Evolutionary conservation across 768 basidiomycete genomes (phyloP), one percentile per base, ranked within the genome.

Genomic region (Phanerodontia chrysosporium): DNA sequence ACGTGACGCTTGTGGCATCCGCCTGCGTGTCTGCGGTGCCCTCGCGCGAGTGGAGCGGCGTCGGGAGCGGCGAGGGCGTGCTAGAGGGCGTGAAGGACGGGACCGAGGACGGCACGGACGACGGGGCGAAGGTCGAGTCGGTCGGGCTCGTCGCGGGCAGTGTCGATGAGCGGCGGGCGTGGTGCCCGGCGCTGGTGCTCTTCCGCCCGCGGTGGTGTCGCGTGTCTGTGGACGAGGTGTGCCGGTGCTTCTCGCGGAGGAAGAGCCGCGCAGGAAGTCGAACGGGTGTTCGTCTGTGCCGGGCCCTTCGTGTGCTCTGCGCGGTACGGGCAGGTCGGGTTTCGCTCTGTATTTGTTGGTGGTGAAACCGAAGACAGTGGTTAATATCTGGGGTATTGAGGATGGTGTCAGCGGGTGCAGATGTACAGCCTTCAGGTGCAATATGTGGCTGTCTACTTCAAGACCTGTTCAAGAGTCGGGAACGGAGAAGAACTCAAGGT

Each of bases 281-380:
- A 60, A 57, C 6, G 67, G 65, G 22, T 59, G 60, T 57, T 63
- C 60, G 55, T 10, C 30, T 24, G 67, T 64, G 27, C 63, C 61
- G 35, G 63, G 63, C 49, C 55, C 59, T 45, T 67, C 65, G 51
- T 28, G 21, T 46, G 30, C 61, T 46, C 52, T 58, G 28, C 39
- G 8, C 18, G 39, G 39, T 55, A 44, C 58, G 44, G 58, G 77
- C 73, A 49, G 62, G 30, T 35, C 18, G 64, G 25, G 62, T 28
- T 75, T 72, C 58, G 84, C 74, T 69, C 79, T 86, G 58, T 84
- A 66, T 67, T 79, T 84, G 60, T 86, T 84, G 0, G 83, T 78
- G 22, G 78, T 67, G 55, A 82, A 72, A 25, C 85, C 83, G 67
- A 90, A 87, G 14, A 89, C 68, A 22, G 77, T 76, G 36, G 79